A percentile compares a stretch with the other conserved stretches of the same genome.
Conservation (phyloP, 306 rosid genomes). For the Rosa chinensis region DNA sequence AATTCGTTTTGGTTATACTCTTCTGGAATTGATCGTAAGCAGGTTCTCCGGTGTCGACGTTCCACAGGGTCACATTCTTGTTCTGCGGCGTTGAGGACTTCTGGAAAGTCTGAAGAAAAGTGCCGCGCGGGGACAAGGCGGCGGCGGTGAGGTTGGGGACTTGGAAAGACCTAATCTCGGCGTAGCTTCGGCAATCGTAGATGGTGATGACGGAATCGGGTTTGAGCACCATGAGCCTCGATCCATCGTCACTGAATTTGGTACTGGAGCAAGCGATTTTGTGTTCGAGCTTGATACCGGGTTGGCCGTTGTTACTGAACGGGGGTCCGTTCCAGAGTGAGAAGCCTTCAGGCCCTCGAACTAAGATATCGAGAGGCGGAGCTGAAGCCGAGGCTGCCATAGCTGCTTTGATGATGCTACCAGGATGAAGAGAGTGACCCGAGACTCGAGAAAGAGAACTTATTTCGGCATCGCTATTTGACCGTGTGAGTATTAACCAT, state of each 20-base stretch:
- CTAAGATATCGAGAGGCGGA: slow-evolving; percentile 31
- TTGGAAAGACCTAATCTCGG: slow-evolving; percentile 67
- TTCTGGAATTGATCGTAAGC: slow-evolving; percentile 71
- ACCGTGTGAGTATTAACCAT: too few species aligned
- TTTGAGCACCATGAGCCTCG: slow-evolving; percentile 62
- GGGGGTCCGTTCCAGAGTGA: slow-evolving; percentile 91
- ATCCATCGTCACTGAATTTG: slow-evolving; percentile 76
- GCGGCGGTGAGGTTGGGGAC: slow-evolving; percentile 60
- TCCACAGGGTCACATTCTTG: slow-evolving; percentile 77
- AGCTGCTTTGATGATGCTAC: neutral
- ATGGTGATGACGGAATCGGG: slow-evolving; percentile 48
- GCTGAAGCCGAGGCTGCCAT: neutral
- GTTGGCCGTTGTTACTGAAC: slow-evolving; percentile 51
- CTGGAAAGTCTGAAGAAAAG: slow-evolving; percentile 73
- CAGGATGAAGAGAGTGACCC: too few species aligned
- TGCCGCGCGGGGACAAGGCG: slow-evolving; percentile 68
- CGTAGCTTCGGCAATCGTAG: slow-evolving; percentile 48
- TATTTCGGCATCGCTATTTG: too few species aligned
- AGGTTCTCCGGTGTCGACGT: slow-evolving; percentile 50
- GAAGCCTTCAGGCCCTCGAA: slow-evolving; percentile 68
- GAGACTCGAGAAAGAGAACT: too few species aligned
- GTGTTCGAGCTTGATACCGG: slow-evolving; percentile 54
- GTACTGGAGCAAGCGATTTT: slow-evolving; percentile 54
- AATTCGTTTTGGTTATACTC: slow-evolving; percentile 62
- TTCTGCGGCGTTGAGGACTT: slow-evolving; percentile 66